These are phyloP conservation scores for Favolaschia claudopus DNA, from an alignment of 768 basidiomycete species.

Conservation along the genomic window DNA sequence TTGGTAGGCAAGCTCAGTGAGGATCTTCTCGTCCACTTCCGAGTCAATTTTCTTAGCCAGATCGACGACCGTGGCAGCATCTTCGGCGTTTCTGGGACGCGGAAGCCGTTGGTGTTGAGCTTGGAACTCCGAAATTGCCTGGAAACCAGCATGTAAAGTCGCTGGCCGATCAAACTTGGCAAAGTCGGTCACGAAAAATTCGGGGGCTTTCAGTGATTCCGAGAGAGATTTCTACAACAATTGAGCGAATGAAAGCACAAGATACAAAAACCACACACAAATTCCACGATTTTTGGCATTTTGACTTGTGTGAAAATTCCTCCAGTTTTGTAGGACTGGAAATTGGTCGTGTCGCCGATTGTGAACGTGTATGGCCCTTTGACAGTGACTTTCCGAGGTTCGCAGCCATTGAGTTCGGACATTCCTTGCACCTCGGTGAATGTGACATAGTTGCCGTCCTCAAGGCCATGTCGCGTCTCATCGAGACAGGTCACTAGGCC, in stretches of 20 bases:
- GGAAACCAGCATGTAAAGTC: conserved; percentile 93
- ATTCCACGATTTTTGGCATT: conserved; percentile 96
- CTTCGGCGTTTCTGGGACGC: conserved; percentile 80
- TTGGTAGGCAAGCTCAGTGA: conserved; percentile 90
- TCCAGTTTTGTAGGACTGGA: conserved; percentile 82
- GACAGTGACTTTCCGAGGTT: conserved; percentile 90
- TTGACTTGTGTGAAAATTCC: conserved; percentile 99
- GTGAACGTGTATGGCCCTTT: conserved; percentile 98
- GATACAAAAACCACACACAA: conserved; percentile 62
- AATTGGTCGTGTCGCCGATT: conserved; percentile 87
- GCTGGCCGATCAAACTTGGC: conserved; percentile 95
- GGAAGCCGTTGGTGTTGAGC: conserved; percentile 74
- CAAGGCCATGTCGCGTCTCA: conserved; percentile 97
- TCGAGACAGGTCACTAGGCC: conserved; percentile 97
- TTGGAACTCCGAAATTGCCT: conserved; percentile 85
- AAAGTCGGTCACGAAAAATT: conserved; percentile 94
- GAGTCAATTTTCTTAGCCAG: conserved; percentile 81
- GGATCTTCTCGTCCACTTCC: conserved; percentile 81
- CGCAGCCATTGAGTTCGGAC: conserved; percentile 88
- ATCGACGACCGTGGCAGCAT: conserved; percentile 75
- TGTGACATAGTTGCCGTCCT: conserved; percentile 97
- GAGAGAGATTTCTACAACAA: conserved; percentile 84
- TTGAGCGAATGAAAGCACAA: conserved; percentile 5
- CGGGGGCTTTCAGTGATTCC: conserved; percentile 83
- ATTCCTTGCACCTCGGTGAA: conserved; percentile 97